Percentiles rank a stretch among this genome's conserved stretches.
These are phyloP conservation scores for Marasmius sp. DNA, from an alignment of 1,284 basidiomycete species.

Conservation along the genomic window DNA sequence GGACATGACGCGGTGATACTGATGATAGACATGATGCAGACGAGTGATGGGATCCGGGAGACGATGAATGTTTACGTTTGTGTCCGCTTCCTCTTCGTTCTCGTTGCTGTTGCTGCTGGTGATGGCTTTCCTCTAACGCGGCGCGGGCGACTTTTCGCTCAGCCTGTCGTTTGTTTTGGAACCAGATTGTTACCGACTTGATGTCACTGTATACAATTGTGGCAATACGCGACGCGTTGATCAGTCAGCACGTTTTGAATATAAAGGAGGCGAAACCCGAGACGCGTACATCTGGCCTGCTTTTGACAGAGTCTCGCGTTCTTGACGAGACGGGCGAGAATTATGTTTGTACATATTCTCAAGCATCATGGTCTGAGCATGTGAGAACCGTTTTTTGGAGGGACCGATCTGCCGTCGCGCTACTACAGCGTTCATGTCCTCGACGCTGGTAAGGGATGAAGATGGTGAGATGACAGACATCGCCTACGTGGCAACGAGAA, in stretches of 20 bases:
- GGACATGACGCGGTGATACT: slow-evolving; percentile 4
- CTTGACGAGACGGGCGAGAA: slow-evolving; percentile 70
- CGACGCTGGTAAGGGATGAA: slow-evolving; percentile 44
- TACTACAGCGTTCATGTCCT: slow-evolving; percentile 36
- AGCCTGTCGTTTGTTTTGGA: slow-evolving; percentile 74
- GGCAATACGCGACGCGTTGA: not conserved
- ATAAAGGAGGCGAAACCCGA: slow-evolving; percentile 10
- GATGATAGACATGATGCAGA: not conserved
- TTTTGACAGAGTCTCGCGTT: slow-evolving; percentile 62
- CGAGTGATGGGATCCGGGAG: not conserved
- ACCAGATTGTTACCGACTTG: slow-evolving; percentile 80
- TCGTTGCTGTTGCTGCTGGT: slow-evolving; percentile 17
- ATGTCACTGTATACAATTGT: slow-evolving; percentile 50
- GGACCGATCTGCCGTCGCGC: slow-evolving; percentile 14
- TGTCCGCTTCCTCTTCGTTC: not conserved
- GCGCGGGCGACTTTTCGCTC: slow-evolving; percentile 63
- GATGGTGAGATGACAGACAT: slow-evolving; percentile 41
- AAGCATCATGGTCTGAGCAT: slow-evolving; percentile 66
- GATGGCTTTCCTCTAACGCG: slow-evolving; percentile 28
- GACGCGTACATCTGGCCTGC: slow-evolving; percentile 60
- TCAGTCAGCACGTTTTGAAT: not conserved
- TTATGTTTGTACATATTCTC: slow-evolving; percentile 69
- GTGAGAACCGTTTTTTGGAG: slow-evolving; percentile 63
- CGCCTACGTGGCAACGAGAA: not conserved
- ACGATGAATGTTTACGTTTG: not conserved